Evolutionary conservation across 169 alveolate species (phyloP).

Genomic region (Eimeria acervulina): DNA sequence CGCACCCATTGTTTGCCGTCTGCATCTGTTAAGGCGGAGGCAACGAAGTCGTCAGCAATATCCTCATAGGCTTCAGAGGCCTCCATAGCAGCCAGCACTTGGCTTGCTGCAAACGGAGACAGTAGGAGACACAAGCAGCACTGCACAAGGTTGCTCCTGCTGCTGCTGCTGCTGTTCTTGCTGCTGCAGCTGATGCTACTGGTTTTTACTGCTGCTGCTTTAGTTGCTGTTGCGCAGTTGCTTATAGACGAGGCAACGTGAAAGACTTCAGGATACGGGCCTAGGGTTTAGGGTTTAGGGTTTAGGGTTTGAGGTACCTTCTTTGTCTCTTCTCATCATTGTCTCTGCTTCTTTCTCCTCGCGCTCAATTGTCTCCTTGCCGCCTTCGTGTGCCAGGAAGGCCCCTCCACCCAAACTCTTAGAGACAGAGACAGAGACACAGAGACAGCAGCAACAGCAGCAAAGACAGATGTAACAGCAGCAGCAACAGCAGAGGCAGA

Average conservation of each 20-base stretch:
- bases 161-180: slow-evolving; percentile 9
- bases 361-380: background rate
- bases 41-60: slow-evolving; percentile 36
- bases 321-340: background rate
- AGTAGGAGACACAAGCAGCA: background rate
- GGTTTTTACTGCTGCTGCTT: background rate
- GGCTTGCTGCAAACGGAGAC: slow-evolving; percentile 16
- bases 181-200: background rate
- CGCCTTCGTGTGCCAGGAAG: background rate
- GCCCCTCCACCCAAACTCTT: slow-evolving; percentile 31
- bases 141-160: background rate
- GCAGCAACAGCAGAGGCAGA: too few species aligned
- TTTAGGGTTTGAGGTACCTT: background rate
- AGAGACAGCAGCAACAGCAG: background rate
- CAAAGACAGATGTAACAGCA: background rate
- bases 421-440: background rate
- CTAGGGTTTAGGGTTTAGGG: background rate
- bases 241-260: background rate
- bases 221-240: background rate
- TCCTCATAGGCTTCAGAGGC: slow-evolving; percentile 29
- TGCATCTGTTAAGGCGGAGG: background rate
- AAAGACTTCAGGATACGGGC: background rate
- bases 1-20: background rate
- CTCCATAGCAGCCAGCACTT: slow-evolving; percentile 40
- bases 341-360: background rate